These are phyloP conservation scores for Sicyos baderoa DNA, from an alignment of 306 rosid genomes.

Conservation along the genomic window DNA sequence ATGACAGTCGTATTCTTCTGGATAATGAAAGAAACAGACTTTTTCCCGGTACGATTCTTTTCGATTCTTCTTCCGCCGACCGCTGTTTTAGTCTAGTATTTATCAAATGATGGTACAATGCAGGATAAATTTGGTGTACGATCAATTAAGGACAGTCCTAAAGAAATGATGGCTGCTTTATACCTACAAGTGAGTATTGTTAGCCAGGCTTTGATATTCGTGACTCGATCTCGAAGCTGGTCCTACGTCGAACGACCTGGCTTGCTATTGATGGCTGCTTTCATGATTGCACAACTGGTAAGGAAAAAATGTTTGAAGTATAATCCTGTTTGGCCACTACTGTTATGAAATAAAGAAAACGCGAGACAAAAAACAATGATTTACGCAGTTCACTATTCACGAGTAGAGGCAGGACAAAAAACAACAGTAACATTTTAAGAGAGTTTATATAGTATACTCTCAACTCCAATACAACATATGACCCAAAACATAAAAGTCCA, in stretches of 20 bases:
- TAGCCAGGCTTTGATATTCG: constrained; percentile 92
- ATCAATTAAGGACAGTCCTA: constrained; percentile 23
- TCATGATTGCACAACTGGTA: constrained; percentile 80
- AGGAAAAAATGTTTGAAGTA: constrained; percentile 13
- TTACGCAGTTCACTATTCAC: no score
- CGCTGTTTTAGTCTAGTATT: neutral
- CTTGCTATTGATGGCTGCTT: constrained; percentile 47
- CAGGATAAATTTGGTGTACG: constrained; percentile 79
- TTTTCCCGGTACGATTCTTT: constrained; percentile 48
- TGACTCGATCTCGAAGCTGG: constrained; percentile 94
- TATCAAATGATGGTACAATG: constrained; percentile 5
- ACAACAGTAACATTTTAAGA: no score
- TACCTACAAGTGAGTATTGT: constrained; percentile 97
- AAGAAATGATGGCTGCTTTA: constrained; percentile 76
- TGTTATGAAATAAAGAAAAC: no score
- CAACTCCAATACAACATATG: no score
- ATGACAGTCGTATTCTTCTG: constrained; percentile 92
- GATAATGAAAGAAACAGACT: constrained; percentile 52
- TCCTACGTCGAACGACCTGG: constrained; percentile 85
- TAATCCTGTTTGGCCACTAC: neutral
- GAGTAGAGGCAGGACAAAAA: no score
- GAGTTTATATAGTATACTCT: no score
- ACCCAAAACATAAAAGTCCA: no score
- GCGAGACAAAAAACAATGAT: no score
- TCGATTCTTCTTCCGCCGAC: neutral